phyloP scores from a whole-genome alignment of 2,329 filamentous ascomycete species.

The Colletotrichum liaoningense region DNA sequence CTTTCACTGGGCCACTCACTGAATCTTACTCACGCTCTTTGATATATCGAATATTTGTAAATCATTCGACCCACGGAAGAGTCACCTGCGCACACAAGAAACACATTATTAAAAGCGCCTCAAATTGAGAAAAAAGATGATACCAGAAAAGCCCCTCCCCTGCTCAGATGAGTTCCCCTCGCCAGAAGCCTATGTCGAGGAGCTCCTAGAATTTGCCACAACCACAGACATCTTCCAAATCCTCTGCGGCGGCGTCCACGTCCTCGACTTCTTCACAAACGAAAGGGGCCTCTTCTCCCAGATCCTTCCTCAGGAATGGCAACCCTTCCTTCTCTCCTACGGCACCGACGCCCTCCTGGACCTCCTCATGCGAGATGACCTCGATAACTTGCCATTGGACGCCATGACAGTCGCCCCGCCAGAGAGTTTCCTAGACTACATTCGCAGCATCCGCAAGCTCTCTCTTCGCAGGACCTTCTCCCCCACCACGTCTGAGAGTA shows the following conservation, averaged over 20 bases:
- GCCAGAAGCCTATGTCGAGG: constrained; percentile 81
- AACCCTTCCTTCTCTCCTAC: constrained; percentile 77
- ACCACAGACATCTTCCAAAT: constrained; percentile 83
- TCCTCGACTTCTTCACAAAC: constrained; percentile 93
- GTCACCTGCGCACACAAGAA: background rate
- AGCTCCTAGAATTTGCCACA: constrained; percentile 80
- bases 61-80: background rate
- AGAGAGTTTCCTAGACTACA: constrained; percentile 75
- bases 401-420: constrained; percentile 52
- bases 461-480: constrained; percentile 73
- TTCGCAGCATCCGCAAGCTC: constrained; percentile 76
- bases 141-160: constrained; percentile 70
- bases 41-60: background rate
- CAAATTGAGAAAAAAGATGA: constrained; percentile 47
- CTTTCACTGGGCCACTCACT: background rate
- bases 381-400: constrained; percentile 54
- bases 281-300: constrained; percentile 84
- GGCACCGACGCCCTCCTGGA: constrained; percentile 83
- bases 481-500: constrained; percentile 45
- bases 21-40: background rate
- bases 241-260: constrained; percentile 96
- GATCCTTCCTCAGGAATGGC: constrained; percentile 84
- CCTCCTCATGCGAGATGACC: constrained; percentile 82
- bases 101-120: background rate
- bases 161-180: constrained; percentile 76